Base-by-base conservation (phyloP, 2,329 filamentous ascomycete genomes). In the Talaromyces rugulosus region DNA sequence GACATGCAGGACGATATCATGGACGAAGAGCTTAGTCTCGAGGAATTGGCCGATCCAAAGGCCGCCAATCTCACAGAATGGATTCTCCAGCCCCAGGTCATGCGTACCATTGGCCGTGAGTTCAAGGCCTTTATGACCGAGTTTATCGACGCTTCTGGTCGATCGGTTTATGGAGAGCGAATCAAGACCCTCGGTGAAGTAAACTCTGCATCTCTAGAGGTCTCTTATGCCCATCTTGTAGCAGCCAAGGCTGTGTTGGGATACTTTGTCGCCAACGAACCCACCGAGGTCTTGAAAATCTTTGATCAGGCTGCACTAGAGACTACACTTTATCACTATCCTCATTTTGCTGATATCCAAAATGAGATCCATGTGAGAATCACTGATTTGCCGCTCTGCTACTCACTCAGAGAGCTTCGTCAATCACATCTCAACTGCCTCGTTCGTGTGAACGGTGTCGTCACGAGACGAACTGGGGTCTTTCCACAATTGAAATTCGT, bases 401-500 rank as follows among this genome's bases (percentile, higher is more conserved):
- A 97, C 77, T 99, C 95, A 2, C 86, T 99, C 56, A 91, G 95
- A 56, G 93, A 99, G 75, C 84, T 99, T 52, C 91, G 95, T 64
- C 95, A 99, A 78, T 92, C 89, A 4, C 96, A 99, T 72, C 85
- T 99, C 63, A 99, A 99, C 82, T 96, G 93, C 70, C 83, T 99
- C 51, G 91, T 99, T 44, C 89, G 94, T 59, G 95, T 99, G 60
- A 93, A 90, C 69, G 95, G 95, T 67, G 95, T 99, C 4, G 95
- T 99, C 31, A 99, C 95, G 36, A 88, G 95, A 66, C 87, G 95
- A 67, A 96, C 89, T 30, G 95, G 95, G 61, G 96, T 99, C 55
- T 99, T 99, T 75, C 95, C 95, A 3, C 95, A 99, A 79, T 82
- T 99, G 64, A 98, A 98, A 77, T 97, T 98, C 76, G 91, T 99